Conservation (phyloP, 2,329 filamentous ascomycete genomes). For the Talaromyces sp. region DNA sequence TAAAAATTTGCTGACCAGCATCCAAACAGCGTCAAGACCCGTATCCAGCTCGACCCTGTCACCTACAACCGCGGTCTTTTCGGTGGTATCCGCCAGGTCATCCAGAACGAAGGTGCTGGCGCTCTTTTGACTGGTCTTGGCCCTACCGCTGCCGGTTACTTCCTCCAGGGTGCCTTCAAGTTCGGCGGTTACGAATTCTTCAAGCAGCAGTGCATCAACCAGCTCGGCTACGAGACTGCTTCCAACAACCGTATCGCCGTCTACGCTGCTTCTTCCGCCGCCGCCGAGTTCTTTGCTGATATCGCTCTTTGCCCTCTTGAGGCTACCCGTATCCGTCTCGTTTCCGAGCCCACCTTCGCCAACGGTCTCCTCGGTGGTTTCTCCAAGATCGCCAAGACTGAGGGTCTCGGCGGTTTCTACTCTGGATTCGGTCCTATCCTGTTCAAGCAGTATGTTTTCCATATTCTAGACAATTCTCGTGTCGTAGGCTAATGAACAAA, state of each 20-base stretch:
- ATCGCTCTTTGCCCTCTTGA: slow-evolving; percentile 80
- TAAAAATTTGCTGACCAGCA: slow-evolving; percentile 13
- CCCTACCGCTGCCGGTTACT: slow-evolving; percentile 83
- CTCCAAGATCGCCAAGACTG: slow-evolving; percentile 73
- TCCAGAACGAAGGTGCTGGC: slow-evolving; percentile 76
- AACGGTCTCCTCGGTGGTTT: slow-evolving; percentile 74
- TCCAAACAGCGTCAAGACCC: slow-evolving; percentile 77
- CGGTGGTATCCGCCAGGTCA: slow-evolving; percentile 80
- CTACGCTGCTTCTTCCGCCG: slow-evolving; percentile 64
- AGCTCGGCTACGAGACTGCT: slow-evolving; percentile 71
- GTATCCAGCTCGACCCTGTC: slow-evolving; percentile 84
- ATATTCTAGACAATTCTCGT: background rate
- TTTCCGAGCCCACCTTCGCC: slow-evolving; percentile 81
- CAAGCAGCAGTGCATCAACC: slow-evolving; percentile 85
- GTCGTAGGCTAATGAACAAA: slow-evolving; percentile 25
- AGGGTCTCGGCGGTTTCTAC: slow-evolving; percentile 84
- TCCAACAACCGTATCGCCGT: slow-evolving; percentile 74
- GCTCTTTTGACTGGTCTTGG: slow-evolving; percentile 82
- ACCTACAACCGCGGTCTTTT: slow-evolving; percentile 87
- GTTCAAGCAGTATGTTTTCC: slow-evolving; percentile 66
- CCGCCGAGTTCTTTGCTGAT: slow-evolving; percentile 60
- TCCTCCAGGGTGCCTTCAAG: slow-evolving; percentile 90
- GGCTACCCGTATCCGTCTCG: slow-evolving; percentile 89
- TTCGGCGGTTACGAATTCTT: slow-evolving; percentile 95
- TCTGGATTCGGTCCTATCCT: slow-evolving; percentile 83